Evolutionary conservation across 176 grass and related monocot genomes (phyloP).

Genomic region (Aegilops sharonensis): DNA sequence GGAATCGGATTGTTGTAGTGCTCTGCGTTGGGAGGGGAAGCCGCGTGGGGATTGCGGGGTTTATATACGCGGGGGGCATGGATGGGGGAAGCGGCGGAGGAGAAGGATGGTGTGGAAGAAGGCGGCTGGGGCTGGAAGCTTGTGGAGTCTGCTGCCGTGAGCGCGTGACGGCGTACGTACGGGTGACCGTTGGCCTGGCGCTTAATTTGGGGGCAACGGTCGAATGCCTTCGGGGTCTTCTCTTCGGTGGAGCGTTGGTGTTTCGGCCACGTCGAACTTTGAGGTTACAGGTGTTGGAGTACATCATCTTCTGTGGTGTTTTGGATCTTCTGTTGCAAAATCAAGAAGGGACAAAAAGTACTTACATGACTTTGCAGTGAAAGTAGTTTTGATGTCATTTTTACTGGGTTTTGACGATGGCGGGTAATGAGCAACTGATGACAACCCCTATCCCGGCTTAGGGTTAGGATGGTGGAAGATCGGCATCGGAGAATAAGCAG

Average conservation of each 20-base stretch:
- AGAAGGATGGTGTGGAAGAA: slow-evolving; percentile 30
- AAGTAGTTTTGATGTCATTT: too few species aligned
- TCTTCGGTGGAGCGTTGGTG: neutral
- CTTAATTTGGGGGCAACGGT: slow-evolving; percentile 19
- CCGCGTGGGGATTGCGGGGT: neutral
- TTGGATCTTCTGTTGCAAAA: neutral
- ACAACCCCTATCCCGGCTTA: too few species aligned
- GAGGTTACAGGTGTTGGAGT: neutral
- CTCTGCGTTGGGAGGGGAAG: slow-evolving; percentile 18
- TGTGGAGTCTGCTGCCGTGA: slow-evolving; percentile 15
- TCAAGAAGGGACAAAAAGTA: too few species aligned
- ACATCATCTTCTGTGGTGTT: neutral
- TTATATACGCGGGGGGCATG: slow-evolving; percentile 11
- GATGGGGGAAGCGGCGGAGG: neutral
- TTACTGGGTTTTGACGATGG: too few species aligned
- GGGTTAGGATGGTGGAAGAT: too few species aligned
- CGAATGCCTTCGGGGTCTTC: slow-evolving; percentile 2
- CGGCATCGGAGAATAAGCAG: too few species aligned
- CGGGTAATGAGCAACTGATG: too few species aligned
- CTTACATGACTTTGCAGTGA: too few species aligned
- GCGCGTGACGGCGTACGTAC: neutral
- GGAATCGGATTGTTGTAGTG: neutral
- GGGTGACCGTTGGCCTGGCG: slow-evolving; percentile 32
- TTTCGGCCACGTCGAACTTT: neutral
- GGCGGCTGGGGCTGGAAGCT: slow-evolving; percentile 22